phyloP scores from a whole-genome alignment of 495 filamentous ascomycete species.

The Penicillium turbatum region DNA sequence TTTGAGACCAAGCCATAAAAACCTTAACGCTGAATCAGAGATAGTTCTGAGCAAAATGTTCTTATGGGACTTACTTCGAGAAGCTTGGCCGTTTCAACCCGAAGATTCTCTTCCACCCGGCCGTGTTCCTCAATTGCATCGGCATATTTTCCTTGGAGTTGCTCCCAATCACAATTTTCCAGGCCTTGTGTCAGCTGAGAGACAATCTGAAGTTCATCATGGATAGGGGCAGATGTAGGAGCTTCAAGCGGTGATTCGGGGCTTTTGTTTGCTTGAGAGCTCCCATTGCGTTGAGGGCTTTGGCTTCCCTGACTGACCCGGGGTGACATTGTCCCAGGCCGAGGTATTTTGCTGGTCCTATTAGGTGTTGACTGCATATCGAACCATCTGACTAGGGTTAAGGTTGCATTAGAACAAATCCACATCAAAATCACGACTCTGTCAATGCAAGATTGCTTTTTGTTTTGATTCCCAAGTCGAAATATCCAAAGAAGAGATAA shows the following conservation, averaged over 20 bases:
- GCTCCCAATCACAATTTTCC: constrained; percentile 58
- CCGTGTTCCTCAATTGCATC: constrained; percentile 56
- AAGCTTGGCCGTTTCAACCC: constrained; percentile 58
- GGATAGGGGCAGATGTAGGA: not conserved
- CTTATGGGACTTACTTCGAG: constrained; percentile 46
- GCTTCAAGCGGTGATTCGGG: constrained; percentile 10
- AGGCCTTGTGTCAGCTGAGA: constrained; percentile 25
- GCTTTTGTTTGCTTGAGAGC: constrained; percentile 4
- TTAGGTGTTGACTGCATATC: constrained; percentile 5
- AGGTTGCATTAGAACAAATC: too few species aligned
- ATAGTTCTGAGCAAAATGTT: not conserved
- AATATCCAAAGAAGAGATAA: not conserved
- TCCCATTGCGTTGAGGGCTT: constrained; percentile 1
- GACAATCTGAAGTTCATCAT: constrained; percentile 15
- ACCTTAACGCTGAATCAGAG: constrained; percentile 38
- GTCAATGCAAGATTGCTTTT: too few species aligned
- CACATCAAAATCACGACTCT: too few species aligned
- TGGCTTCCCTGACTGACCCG: not conserved
- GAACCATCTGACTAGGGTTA: not conserved
- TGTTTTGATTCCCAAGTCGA: not conserved
- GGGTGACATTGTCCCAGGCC: constrained; percentile 2
- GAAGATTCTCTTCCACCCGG: constrained; percentile 55
- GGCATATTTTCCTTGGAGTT: constrained; percentile 60
- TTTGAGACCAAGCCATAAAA: constrained; percentile 66
- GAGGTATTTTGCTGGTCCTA: constrained; percentile 4